Evolutionary conservation across 2,329 filamentous ascomycete species (phyloP).

Genomic region (Chalaropsis thielavioides): DNA sequence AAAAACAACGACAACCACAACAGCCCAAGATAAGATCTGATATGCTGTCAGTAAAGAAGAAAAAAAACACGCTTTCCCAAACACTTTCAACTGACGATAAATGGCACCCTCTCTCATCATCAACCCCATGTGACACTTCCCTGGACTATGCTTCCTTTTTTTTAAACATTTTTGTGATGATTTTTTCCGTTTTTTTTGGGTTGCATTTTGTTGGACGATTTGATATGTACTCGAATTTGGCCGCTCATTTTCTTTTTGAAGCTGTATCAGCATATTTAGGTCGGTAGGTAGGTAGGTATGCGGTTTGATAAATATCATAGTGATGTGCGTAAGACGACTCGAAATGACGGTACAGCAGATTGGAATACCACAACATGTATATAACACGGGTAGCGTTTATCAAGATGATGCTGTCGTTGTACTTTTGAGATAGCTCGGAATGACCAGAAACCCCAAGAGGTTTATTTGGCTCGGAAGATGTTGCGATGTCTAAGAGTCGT

Average conservation of each 20-base stretch:
- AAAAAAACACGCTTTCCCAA: neutral
- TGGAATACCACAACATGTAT: constrained; percentile 5
- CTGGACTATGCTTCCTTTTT: neutral
- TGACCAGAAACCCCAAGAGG: neutral
- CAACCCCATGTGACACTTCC: neutral
- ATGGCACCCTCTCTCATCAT: neutral
- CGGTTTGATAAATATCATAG: constrained; percentile 5
- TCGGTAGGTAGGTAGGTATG: neutral
- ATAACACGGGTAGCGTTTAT: neutral
- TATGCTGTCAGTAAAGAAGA: constrained; percentile 1
- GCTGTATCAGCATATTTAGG: constrained; percentile 5
- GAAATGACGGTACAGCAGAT: constrained; percentile 7
- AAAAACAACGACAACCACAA: neutral
- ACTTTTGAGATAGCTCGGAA: constrained; percentile 2
- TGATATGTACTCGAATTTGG: constrained; percentile 5
- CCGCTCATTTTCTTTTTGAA: constrained; percentile 4
- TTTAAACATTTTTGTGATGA: neutral
- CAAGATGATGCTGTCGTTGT: constrained; percentile 7
- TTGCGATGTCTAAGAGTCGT: constrained; percentile 2
- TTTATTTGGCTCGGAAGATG: neutral
- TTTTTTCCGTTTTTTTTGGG: neutral
- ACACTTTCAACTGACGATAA: constrained; percentile 7
- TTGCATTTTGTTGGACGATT: neutral
- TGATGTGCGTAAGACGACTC: constrained; percentile 4
- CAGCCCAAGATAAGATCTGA: neutral